Percentiles rank a stretch among this genome's conserved stretches.
phyloP scores from a whole-genome alignment of 2,329 filamentous ascomycete genomes.

The Samsoniella hepiali region DNA sequence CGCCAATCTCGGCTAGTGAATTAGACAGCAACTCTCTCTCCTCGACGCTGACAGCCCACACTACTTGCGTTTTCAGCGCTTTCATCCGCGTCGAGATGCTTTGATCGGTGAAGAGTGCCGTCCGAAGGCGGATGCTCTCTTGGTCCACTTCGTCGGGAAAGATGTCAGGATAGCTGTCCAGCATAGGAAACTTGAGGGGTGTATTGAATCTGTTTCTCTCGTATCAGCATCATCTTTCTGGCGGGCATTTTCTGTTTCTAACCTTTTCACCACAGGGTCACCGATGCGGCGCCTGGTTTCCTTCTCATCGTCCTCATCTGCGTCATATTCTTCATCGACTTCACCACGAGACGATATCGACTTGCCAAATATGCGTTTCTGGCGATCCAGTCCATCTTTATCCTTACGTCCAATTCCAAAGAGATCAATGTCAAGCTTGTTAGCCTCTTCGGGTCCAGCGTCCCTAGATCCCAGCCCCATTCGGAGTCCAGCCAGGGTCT shows the following conservation, averaged over 20 bases:
- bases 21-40: conserved; percentile 84
- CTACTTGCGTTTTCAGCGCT: conserved; percentile 59
- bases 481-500: conserved; percentile 71
- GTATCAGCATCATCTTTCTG: not conserved
- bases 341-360: conserved; percentile 16
- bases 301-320: conserved; percentile 15
- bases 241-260: not conserved
- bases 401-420: conserved; percentile 25
- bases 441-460: conserved; percentile 29
- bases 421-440: conserved; percentile 31
- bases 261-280: conserved; percentile 19
- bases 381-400: conserved; percentile 11
- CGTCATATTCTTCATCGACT: conserved; percentile 5
- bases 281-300: conserved; percentile 18
- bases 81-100: conserved; percentile 68
- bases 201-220: conserved; percentile 41
- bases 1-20: conserved; percentile 74
- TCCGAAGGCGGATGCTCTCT: conserved; percentile 41
- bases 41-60: conserved; percentile 64
- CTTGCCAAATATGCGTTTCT: conserved; percentile 21
- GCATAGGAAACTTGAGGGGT: conserved; percentile 65
- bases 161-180: conserved; percentile 81
- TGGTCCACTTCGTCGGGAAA: conserved; percentile 49
- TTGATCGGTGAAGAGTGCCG: conserved; percentile 70
- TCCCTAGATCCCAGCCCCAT: conserved; percentile 53